Conservation (phyloP, 805 yeast genomes). For the Wickerhamiella kurtzmanii region DNA sequence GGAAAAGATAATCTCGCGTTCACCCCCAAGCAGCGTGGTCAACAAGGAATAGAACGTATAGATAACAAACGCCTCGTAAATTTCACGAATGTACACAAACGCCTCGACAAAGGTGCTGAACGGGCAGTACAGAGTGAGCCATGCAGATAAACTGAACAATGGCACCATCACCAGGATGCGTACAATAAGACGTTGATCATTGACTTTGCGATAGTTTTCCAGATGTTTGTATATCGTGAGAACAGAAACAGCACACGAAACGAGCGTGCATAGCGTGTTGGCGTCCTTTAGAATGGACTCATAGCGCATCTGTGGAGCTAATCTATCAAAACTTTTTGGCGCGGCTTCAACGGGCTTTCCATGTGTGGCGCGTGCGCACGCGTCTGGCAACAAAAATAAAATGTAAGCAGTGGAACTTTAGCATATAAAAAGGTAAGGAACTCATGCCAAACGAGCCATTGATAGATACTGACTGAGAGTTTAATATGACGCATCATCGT, state of each 20-base stretch:
- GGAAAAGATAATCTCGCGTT: slow-evolving; percentile 61
- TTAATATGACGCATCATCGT: no score
- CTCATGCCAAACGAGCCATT: no score
- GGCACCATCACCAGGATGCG: slow-evolving; percentile 77
- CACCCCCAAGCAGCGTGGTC: slow-evolving; percentile 83
- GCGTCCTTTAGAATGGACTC: slow-evolving; percentile 7
- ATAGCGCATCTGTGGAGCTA: not conserved
- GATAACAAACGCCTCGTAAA: slow-evolving; percentile 91
- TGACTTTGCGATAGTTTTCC: slow-evolving; percentile 71
- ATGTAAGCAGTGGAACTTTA: not conserved
- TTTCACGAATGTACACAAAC: slow-evolving; percentile 46
- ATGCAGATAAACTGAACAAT: slow-evolving; percentile 61
- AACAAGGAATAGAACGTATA: slow-evolving; percentile 81
- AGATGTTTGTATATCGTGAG: slow-evolving; percentile 41
- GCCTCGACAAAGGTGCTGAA: slow-evolving; percentile 3
- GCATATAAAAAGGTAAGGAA: no score
- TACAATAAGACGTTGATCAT: slow-evolving; percentile 71
- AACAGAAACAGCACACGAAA: slow-evolving; percentile 31
- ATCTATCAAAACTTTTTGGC: not conserved
- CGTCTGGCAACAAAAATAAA: not conserved
- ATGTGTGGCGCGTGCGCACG: not conserved
- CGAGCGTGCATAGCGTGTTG: slow-evolving; percentile 13
- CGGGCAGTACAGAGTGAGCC: slow-evolving; percentile 35
- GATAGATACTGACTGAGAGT: no score
- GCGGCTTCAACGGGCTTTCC: not conserved